These are phyloP conservation scores for Raphanus sativus DNA, from an alignment of 345 rosid genomes.

Conservation along the genomic window DNA sequence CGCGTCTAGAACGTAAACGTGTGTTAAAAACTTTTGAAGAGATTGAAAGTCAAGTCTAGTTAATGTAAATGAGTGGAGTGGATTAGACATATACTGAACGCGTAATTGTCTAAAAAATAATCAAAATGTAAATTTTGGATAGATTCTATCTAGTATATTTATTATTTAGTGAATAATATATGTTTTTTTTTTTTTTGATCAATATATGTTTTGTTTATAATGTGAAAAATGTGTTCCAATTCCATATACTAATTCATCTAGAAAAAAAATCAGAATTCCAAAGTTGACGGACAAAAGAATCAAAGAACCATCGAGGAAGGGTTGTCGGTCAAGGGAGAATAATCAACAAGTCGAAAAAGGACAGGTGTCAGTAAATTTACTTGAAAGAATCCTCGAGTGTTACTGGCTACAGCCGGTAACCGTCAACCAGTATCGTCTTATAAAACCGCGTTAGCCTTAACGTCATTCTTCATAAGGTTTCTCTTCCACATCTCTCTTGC, in stretches of 20 bases:
- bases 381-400: neutral
- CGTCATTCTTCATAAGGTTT: neutral
- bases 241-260: neutral
- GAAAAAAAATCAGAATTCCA: neutral
- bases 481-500: neutral
- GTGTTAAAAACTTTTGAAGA: neutral
- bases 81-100: neutral
- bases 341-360: neutral
- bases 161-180: no score
- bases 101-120: neutral
- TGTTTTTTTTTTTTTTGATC: no score
- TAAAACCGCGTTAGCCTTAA: neutral
- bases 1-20: neutral
- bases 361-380: neutral
- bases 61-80: neutral
- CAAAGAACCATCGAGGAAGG: slow-evolving; percentile 1
- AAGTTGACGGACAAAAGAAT: neutral
- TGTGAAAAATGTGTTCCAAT: neutral
- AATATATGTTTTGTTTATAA: neutral
- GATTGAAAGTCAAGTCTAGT: neutral
- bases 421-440: neutral
- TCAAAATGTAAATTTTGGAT: no score
- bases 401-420: slow-evolving; percentile 15
- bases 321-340: neutral
- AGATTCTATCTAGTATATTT: no score